phyloP scores from a whole-genome alignment of 2,329 filamentous ascomycete genomes.

The Aspergillus persii region DNA sequence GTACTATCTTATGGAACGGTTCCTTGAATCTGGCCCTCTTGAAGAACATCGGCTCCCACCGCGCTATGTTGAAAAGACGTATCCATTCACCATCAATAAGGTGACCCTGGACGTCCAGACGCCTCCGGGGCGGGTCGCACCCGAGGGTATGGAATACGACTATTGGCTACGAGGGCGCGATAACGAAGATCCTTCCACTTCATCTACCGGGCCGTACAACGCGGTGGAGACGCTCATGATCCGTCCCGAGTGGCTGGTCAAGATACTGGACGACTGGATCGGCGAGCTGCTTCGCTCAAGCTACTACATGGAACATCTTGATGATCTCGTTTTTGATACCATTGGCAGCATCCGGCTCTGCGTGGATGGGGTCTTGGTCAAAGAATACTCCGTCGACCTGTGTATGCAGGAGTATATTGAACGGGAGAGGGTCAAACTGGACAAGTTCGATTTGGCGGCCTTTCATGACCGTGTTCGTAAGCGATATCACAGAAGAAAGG shows the following conservation, averaged over 20 bases:
- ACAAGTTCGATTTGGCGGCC: no score
- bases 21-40: slow-evolving; percentile 2
- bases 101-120: slow-evolving; percentile 1
- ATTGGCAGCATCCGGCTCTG: not conserved
- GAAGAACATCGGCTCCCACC: not conserved
- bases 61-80: no score
- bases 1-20: not conserved
- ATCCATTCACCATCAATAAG: not conserved
- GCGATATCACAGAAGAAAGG: no score
- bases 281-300: not conserved
- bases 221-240: not conserved
- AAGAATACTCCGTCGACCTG: not conserved
- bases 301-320: no score
- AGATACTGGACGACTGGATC: not conserved
- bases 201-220: not conserved
- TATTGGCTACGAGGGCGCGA: not conserved
- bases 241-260: slow-evolving; percentile 1
- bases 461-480: no score
- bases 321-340: no score
- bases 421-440: no score
- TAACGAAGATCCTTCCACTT: not conserved
- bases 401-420: not conserved
- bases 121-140: not conserved
- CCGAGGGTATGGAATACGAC: not conserved
- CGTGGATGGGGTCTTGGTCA: not conserved